phyloP scores from a whole-genome alignment of 2,329 filamentous ascomycete species.

The Beauveria rudraprayagi region DNA sequence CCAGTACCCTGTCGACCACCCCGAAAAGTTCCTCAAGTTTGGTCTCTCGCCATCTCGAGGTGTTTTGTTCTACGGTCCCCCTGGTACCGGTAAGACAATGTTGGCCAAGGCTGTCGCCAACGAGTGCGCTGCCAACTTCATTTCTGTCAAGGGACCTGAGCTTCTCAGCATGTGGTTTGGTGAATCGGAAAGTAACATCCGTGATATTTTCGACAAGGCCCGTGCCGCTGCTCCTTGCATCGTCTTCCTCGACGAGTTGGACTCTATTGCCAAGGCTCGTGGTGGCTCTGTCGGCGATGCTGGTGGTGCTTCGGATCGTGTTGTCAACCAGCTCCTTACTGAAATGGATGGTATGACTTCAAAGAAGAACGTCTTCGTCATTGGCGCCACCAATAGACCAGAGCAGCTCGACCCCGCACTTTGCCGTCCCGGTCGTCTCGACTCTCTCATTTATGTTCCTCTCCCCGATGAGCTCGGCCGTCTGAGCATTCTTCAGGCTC shows the following conservation, averaged over 20 bases:
- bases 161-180: constrained; percentile 99
- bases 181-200: constrained; percentile 99
- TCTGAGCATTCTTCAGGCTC: constrained; percentile 82
- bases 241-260: constrained; percentile 96
- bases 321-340: constrained; percentile 98
- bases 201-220: constrained; percentile 99
- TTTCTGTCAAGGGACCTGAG: constrained; percentile 97
- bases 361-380: constrained; percentile 99
- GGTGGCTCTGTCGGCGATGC: constrained; percentile 94
- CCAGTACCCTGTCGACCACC: constrained; percentile 98
- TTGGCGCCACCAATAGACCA: constrained; percentile 95
- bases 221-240: constrained; percentile 96
- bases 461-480: constrained; percentile 88
- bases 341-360: constrained; percentile 99
- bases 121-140: constrained; percentile 99
- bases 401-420: constrained; percentile 97
- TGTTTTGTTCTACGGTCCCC: constrained; percentile 97
- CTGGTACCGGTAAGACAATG: constrained; percentile 99
- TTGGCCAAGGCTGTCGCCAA: constrained; percentile 99
- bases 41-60: constrained; percentile 94
- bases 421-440: constrained; percentile 96
- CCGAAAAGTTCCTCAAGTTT: constrained; percentile 99
- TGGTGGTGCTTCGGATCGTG: constrained; percentile 96
- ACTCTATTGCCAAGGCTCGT: constrained; percentile 98
- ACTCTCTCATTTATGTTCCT: constrained; percentile 96